phyloP scores from a whole-genome alignment of 2,329 filamentous ascomycete species.

The Moelleriella libera region DNA sequence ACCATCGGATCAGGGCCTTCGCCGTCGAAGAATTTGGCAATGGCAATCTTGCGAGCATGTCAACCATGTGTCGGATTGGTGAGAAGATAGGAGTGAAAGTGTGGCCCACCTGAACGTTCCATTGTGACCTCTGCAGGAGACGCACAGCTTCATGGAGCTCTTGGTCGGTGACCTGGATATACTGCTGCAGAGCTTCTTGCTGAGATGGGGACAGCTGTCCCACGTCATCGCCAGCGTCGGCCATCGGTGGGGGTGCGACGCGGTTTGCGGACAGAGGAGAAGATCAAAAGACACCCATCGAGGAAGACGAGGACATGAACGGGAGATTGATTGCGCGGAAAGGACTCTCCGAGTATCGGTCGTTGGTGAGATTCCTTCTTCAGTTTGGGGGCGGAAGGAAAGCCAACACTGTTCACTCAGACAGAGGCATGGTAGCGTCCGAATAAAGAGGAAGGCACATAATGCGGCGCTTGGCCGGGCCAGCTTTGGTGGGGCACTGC shows the following conservation, averaged over 20 bases:
- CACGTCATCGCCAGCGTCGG: constrained; percentile 33
- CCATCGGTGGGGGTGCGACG: constrained; percentile 11
- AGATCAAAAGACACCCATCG: neutral
- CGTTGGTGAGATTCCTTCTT: too few species aligned
- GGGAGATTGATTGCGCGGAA: too few species aligned
- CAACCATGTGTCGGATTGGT: neutral
- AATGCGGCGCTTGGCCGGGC: too few species aligned
- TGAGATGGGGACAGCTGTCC: constrained; percentile 62
- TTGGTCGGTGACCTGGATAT: constrained; percentile 77
- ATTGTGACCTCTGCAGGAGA: constrained; percentile 73
- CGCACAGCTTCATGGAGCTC: constrained; percentile 62
- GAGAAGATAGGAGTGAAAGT: too few species aligned
- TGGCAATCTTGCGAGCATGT: constrained; percentile 55
- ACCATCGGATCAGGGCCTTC: constrained; percentile 72
- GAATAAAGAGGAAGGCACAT: too few species aligned
- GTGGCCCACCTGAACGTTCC: constrained; percentile 71
- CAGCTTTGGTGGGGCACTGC: too few species aligned
- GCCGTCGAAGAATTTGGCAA: constrained; percentile 95
- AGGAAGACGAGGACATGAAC: neutral
- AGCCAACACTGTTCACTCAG: too few species aligned
- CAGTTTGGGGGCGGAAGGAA: too few species aligned
- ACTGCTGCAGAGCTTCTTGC: constrained; percentile 76
- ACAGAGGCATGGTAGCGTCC: too few species aligned
- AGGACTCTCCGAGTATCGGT: too few species aligned
- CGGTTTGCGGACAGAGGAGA: too few species aligned